Percentiles rank a stretch among this genome's conserved stretches.
Conservation (phyloP, 164 flowering plant genomes). For the Akebia trifoliata region DNA sequence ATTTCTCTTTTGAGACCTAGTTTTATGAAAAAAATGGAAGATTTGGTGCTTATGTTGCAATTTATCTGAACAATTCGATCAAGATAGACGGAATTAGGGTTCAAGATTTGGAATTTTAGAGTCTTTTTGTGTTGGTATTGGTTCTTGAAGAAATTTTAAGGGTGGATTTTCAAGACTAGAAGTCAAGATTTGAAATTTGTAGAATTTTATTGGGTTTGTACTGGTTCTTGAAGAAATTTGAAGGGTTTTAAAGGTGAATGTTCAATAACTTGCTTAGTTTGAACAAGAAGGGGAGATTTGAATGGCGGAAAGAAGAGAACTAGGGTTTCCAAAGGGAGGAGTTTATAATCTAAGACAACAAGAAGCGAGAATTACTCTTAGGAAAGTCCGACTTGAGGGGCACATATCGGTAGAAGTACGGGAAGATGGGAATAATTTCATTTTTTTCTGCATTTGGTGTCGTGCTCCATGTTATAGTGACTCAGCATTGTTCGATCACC, state of each 20-base stretch:
- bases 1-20: not conserved
- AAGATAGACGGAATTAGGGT: slow-evolving; percentile 4
- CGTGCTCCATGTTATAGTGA: slow-evolving; percentile 76
- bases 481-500: slow-evolving; percentile 51
- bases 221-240: not conserved
- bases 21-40: not conserved
- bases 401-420: slow-evolving; percentile 78
- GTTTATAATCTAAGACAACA: slow-evolving; percentile 49
- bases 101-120: not conserved
- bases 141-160: too few species aligned
- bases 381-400: slow-evolving; percentile 57
- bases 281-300: slow-evolving; percentile 15
- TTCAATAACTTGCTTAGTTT: not conserved
- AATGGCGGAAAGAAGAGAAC: slow-evolving; percentile 48
- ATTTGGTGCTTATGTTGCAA: not conserved
- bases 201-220: too few species aligned
- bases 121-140: too few species aligned
- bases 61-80: not conserved
- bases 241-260: not conserved
- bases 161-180: too few species aligned
- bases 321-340: slow-evolving; percentile 40
- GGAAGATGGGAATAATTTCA: slow-evolving; percentile 58
- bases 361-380: slow-evolving; percentile 47
- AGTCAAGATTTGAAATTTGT: too few species aligned
- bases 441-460: slow-evolving; percentile 84